Evolutionary conservation across 2,329 filamentous ascomycete genomes (phyloP).

Genomic region (Beauveria pseudobassiana): DNA sequence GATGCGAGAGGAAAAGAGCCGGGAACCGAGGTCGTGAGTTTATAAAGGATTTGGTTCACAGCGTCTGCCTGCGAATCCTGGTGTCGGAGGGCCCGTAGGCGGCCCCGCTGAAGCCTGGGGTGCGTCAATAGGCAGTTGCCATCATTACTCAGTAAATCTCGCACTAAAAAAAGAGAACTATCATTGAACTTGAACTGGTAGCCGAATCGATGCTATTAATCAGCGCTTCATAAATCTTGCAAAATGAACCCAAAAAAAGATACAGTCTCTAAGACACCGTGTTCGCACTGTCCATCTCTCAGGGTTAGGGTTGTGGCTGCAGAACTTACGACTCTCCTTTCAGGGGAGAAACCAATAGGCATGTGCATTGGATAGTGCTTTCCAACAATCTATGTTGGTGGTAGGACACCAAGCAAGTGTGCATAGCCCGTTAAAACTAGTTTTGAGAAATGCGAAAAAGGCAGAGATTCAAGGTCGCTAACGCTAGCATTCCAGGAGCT

Average conservation of each 20-base stretch:
- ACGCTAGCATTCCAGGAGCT: neutral
- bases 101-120: conserved; percentile 6
- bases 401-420: neutral
- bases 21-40: neutral
- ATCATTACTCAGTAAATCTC: neutral
- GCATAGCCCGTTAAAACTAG: too few relatives aligned
- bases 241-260: neutral
- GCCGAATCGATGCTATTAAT: neutral
- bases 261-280: neutral
- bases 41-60: neutral
- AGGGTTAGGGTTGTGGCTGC: neutral
- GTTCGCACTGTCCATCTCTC: neutral
- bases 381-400: too few relatives aligned
- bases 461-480: neutral
- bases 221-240: neutral
- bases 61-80: neutral
- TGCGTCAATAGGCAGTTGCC: neutral
- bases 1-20: neutral
- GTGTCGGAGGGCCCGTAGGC: neutral
- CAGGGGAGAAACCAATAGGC: neutral
- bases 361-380: neutral
- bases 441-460: neutral
- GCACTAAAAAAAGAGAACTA: neutral
- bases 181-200: too few relatives aligned
- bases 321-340: neutral